phyloP scores from a whole-genome alignment of 192 early-diverging fungal species.

The Obelidium mucronatum region DNA sequence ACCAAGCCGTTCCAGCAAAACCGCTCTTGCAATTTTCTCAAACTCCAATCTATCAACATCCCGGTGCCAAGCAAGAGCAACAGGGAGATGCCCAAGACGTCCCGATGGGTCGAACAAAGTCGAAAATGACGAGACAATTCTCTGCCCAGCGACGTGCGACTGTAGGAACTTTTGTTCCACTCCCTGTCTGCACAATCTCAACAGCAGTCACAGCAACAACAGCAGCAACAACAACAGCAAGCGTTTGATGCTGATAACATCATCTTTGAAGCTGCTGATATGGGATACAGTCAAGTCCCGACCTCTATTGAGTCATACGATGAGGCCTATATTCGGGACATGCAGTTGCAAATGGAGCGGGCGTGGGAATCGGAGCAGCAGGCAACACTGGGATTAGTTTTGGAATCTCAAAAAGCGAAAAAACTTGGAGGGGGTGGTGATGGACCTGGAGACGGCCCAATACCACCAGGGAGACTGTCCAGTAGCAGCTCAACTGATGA shows the following conservation, averaged over 20 bases:
- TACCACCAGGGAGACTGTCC: not conserved
- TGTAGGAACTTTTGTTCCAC: too few species aligned
- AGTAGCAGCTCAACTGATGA: not conserved
- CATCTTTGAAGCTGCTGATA: conserved; percentile 22
- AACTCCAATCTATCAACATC: not conserved
- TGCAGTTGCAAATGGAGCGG: not conserved
- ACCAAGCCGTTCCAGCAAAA: not conserved
- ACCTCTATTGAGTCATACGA: conserved; percentile 11
- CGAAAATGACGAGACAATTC: too few species aligned
- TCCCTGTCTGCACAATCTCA: too few species aligned
- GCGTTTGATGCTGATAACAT: not conserved
- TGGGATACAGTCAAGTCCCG: not conserved
- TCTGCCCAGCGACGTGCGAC: too few species aligned
- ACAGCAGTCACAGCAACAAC: not conserved
- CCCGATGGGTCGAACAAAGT: not conserved
- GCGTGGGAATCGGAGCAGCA: conserved; percentile 22
- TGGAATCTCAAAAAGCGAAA: not conserved
- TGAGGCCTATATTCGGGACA: not conserved
- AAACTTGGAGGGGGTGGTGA: not conserved
- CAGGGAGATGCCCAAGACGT: not conserved
- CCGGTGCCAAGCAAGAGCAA: not conserved
- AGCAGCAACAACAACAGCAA: not conserved
- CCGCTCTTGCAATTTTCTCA: conserved; percentile 15
- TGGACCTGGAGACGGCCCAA: not conserved
- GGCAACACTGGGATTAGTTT: not conserved